Percentiles rank a stretch among this genome's conserved stretches.
phyloP scores from a whole-genome alignment of 78 protist genomes.

The Pigoraptor vietnamica region DNA sequence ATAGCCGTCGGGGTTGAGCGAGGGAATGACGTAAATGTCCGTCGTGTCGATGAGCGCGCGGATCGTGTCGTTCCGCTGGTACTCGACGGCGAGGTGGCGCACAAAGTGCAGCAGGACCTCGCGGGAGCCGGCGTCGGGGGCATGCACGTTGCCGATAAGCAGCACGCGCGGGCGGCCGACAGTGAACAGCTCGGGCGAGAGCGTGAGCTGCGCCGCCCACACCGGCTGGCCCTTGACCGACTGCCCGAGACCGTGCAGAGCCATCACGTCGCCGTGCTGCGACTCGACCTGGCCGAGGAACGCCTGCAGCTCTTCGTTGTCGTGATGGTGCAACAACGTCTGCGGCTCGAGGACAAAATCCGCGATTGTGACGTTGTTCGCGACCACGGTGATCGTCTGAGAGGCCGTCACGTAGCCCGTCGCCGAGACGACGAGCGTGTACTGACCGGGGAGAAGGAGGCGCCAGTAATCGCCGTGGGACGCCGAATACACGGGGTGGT shows the following conservation, averaged over 20 bases:
- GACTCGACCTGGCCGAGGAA: slow-evolving; percentile 11
- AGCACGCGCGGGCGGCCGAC: slow-evolving; percentile 13
- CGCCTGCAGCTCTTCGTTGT: neutral
- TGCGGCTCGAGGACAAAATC: neutral
- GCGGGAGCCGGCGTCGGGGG: slow-evolving; percentile 60
- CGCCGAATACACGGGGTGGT: neutral
- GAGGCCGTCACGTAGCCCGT: neutral
- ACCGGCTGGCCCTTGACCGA: neutral
- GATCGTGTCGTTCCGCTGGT: neutral
- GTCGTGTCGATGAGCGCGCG: slow-evolving; percentile 14
- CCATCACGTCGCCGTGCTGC: neutral
- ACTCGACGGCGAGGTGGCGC: neutral
- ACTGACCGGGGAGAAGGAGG: slow-evolving; percentile 10
- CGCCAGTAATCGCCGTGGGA: slow-evolving; percentile 11
- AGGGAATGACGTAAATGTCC: slow-evolving; percentile 52
- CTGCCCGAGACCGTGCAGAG: neutral
- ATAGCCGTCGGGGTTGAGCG: slow-evolving; percentile 80
- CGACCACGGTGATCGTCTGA: neutral
- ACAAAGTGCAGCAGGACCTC: slow-evolving; percentile 23
- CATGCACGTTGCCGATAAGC: slow-evolving; percentile 67
- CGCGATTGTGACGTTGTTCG: neutral
- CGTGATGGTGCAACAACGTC: neutral
- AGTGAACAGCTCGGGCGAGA: neutral
- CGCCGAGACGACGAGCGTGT: neutral
- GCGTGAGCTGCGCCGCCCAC: neutral